Evolutionary conservation across 352 stramenopile species (phyloP), one percentile per base, ranked within the genome.

Genomic region (Globisporangium iwayamae): DNA sequence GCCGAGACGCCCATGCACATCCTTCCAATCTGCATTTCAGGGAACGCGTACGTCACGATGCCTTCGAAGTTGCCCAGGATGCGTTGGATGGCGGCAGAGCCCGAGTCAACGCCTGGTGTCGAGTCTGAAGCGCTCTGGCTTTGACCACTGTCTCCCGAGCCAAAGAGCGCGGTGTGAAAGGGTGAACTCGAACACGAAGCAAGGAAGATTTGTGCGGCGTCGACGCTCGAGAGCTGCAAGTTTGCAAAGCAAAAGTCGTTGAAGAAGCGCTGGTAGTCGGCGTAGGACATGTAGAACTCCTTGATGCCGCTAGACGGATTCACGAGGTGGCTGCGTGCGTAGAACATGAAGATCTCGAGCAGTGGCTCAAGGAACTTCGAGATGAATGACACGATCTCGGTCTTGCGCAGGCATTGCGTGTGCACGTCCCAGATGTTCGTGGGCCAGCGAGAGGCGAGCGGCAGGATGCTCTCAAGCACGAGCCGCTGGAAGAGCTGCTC

Each of bases 271-370:
- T 88, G 80, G 61, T 82, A 91, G 69, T 93, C 81, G 1, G 62
- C 56, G 43, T 87, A 91, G 2, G 74, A 77, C 80, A 93, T 89
- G 63, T 83, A 85, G 53, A 88, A 81, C 58, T 90, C 79, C 56
- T 85, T 85, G 41, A 79, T 60, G 11, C 75, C 71, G 3, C 71
- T 72, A 7, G 41, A 8, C 0, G 66, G 50, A 52, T 83, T 77
- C 22, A 83, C 60, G 52, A 75, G 48, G 56, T 87, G 73, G 54
- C 70, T 85, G 25, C 85, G 85, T 4, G 80, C 82, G 63, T 93
- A 93, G 62, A 93, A 91, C 70, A 87, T 76, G 65, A 84, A 93
- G 63, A 93, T 91, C 22, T 89, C 78, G 7, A 87, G 56, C 56
- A 93, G 71, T 5, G 78, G 67, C 28, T 89, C 76, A 4, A 88